Evolutionary conservation across 306 rosid genomes (phyloP), one percentile per base, ranked within the genome.

Genomic region (Lathyrus tuberosus): DNA sequence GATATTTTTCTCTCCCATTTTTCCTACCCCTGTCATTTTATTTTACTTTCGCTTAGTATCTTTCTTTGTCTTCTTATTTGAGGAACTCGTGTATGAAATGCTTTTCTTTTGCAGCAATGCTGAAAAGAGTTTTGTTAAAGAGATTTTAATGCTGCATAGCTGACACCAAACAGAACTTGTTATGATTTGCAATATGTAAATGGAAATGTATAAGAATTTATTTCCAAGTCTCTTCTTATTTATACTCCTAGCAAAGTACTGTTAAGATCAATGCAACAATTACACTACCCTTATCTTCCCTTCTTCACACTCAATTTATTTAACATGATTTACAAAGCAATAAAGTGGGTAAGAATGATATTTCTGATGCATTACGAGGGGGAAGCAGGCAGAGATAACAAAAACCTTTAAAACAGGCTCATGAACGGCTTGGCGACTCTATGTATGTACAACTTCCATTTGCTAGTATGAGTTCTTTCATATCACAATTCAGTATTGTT

Each of bases 361-460:
- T 90, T 76, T 85, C 96, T 65, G 88, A 82, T 44, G 31, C 85
- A 24, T 74, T 87, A 62, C 85, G 96, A 80, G 89, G 76, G 61
- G 71, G 95, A 62, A 90, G 95, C 89, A 81, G 84, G 80, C 71
- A 84, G 71, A 87, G 91, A 75, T 70, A 90, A 57, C 85, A 76
- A 76, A 85, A 80, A 73, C 79, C 90, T 80, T 74, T 94, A 17
- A 83, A 80, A 69, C 91, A 85, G 84, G 94, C 88, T 73, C 89
- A 79, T 65, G 89, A 84, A 61, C 89, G 89, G 41, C 96, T 88
- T 73, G 87, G 76, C 14, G 62, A 78, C 82, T 51, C 78, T 8
- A 80, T 40, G 98, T 90, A 94, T 30, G 93, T 64, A 64, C 51
- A 10, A 14, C 51, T 10, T 59, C 67, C 33, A 44, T 40, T 68